phyloP scores from a whole-genome alignment of 2,329 filamentous ascomycete species.

The Lachnellula subtilissima region DNA sequence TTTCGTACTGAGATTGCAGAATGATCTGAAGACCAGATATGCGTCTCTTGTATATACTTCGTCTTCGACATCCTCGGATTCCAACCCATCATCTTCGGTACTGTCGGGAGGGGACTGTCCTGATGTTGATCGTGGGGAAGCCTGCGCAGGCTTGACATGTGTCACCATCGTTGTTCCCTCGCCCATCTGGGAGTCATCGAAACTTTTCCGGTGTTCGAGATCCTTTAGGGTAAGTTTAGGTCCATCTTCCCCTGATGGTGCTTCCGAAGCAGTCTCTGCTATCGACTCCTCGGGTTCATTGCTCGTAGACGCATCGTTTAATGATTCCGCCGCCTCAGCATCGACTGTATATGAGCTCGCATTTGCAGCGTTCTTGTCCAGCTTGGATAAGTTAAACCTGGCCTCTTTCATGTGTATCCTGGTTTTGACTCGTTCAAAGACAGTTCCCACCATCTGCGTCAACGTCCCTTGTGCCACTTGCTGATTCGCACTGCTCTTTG shows the following conservation, averaged over 20 bases:
- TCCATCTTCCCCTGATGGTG: slow-evolving; percentile 33
- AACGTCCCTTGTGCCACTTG: slow-evolving; percentile 95
- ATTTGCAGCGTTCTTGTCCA: slow-evolving; percentile 27
- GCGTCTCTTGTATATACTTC: slow-evolving; percentile 97
- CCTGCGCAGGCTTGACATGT: slow-evolving; percentile 46
- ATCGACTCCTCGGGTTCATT: slow-evolving; percentile 25
- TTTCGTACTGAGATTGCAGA: slow-evolving; percentile 97
- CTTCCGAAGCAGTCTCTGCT: slow-evolving; percentile 24
- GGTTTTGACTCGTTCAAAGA: slow-evolving; percentile 90
- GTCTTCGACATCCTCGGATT: slow-evolving; percentile 69
- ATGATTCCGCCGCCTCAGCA: slow-evolving; percentile 22
- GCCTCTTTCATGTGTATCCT: slow-evolving; percentile 84
- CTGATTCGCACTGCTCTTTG: slow-evolving; percentile 89
- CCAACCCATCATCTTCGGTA: slow-evolving; percentile 49
- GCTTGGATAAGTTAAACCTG: slow-evolving; percentile 48
- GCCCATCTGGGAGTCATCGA: slow-evolving; percentile 58
- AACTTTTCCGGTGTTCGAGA: slow-evolving; percentile 62
- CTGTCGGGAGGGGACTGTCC: slow-evolving; percentile 53
- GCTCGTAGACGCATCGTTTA: slow-evolving; percentile 20
- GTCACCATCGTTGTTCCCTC: slow-evolving; percentile 65
- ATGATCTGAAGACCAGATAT: slow-evolving; percentile 93
- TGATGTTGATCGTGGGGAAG: slow-evolving; percentile 43
- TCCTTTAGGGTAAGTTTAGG: slow-evolving; percentile 62
- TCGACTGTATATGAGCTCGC: slow-evolving; percentile 30
- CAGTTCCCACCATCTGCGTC: slow-evolving; percentile 97